Percentiles rank a stretch among this genome's conserved stretches.
Conservation (phyloP, 495 filamentous ascomycete genomes). For the Oidiodendron maius region DNA sequence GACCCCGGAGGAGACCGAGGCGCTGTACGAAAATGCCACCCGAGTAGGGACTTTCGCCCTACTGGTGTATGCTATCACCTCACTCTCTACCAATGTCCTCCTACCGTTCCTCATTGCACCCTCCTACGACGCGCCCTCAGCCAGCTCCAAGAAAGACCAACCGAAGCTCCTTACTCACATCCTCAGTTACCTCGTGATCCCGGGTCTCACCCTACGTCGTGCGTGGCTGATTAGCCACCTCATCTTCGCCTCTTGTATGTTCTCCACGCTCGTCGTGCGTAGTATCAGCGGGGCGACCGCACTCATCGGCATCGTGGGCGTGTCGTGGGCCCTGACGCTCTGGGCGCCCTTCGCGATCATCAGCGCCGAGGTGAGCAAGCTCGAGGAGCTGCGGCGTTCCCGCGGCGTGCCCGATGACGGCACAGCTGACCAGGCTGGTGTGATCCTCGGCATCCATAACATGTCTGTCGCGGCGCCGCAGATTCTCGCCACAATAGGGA, state of each 20-base stretch:
- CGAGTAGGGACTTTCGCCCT: conserved; percentile 78
- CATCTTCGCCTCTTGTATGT: conserved; percentile 72
- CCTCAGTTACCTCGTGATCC: conserved; percentile 60
- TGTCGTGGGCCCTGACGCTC: conserved; percentile 82
- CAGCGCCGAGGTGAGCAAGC: conserved; percentile 74
- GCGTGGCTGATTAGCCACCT: conserved; percentile 80
- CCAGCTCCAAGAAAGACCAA: conserved; percentile 27
- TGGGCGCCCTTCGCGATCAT: conserved; percentile 95
- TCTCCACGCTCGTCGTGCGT: conserved; percentile 70
- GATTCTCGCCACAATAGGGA: conserved; percentile 76
- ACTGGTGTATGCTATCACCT: conserved; percentile 79
- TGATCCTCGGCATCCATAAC: conserved; percentile 87
- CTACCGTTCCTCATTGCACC: conserved; percentile 79
- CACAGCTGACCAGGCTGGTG: conserved; percentile 59
- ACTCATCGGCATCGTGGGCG: conserved; percentile 71
- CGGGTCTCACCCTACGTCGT: conserved; percentile 74
- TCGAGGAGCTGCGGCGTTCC: conserved; percentile 62
- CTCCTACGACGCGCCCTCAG: conserved; percentile 49
- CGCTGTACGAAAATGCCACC: conserved; percentile 75
- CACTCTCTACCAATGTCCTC: conserved; percentile 70
- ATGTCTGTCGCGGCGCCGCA: conserved; percentile 85
- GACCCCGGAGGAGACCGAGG: conserved; percentile 64
- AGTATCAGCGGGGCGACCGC: conserved; percentile 59
- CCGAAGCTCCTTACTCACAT: conserved; percentile 24
- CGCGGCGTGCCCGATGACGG: conserved; percentile 25